These are phyloP conservation scores for Daldinia sp. DNA, from an alignment of 2,329 filamentous ascomycete species.

Conservation along the genomic window DNA sequence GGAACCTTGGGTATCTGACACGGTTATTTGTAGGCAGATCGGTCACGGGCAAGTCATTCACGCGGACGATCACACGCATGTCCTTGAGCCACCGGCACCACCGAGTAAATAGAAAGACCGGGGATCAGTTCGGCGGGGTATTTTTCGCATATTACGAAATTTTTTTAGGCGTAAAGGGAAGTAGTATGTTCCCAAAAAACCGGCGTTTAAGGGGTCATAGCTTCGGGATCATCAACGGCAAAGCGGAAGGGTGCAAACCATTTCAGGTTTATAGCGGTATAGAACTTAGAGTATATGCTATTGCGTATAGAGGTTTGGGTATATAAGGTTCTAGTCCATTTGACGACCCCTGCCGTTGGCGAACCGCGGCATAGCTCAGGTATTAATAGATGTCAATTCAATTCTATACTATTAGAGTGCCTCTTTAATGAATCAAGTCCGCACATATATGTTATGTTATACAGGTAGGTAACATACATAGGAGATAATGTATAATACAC, in stretches of 20 bases:
- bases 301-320: slow-evolving; percentile 43
- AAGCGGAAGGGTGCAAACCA: slow-evolving; percentile 44
- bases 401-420: background rate
- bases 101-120: slow-evolving; percentile 51
- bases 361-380: slow-evolving; percentile 17
- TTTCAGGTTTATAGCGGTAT: slow-evolving; percentile 46
- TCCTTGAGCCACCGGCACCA: slow-evolving; percentile 78
- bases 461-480: no score
- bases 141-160: background rate
- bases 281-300: slow-evolving; percentile 43
- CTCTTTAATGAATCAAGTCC: background rate
- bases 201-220: slow-evolving; percentile 35
- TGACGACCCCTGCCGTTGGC: slow-evolving; percentile 20
- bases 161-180: slow-evolving; percentile 29
- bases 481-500: no score
- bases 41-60: slow-evolving; percentile 76
- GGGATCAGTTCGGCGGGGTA: background rate
- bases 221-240: slow-evolving; percentile 18
- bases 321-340: slow-evolving; percentile 20
- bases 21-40: slow-evolving; percentile 84
- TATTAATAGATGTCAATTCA: slow-evolving; percentile 34
- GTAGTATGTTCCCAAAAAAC: slow-evolving; percentile 2
- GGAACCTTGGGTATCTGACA: slow-evolving; percentile 90
- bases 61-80: slow-evolving; percentile 83
- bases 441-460: background rate